A percentile compares a stretch with the other conserved stretches of the same genome.
Conservation (phyloP, 495 filamentous ascomycete species). For the Aspergillus taichungensis region DNA sequence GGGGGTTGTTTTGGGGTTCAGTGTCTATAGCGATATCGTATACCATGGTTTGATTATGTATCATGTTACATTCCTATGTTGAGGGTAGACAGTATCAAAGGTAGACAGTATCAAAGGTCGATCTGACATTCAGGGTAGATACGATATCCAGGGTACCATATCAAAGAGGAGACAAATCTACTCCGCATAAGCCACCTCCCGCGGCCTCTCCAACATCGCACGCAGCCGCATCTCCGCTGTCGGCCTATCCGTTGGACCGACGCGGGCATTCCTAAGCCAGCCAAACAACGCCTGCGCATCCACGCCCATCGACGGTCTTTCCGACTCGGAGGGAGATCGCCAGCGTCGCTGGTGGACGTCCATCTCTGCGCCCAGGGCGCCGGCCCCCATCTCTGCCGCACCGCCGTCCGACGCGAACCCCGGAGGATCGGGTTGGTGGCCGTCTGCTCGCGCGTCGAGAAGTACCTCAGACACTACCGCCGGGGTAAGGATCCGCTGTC, state of each 20-base stretch:
- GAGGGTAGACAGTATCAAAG: neutral
- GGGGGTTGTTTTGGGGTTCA: neutral
- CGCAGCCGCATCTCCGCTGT: slow-evolving; percentile 34
- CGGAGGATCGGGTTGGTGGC: neutral
- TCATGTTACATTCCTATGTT: too few relatives aligned
- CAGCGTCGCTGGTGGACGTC: neutral
- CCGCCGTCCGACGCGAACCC: neutral
- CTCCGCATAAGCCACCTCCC: neutral
- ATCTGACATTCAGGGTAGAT: too few relatives aligned
- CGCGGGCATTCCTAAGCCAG: slow-evolving; percentile 26
- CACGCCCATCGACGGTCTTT: slow-evolving; percentile 4
- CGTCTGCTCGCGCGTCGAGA: slow-evolving; percentile 29
- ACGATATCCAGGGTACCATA: neutral
- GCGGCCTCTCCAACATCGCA: slow-evolving; percentile 25
- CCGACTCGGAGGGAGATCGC: neutral
- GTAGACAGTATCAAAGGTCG: too few relatives aligned
- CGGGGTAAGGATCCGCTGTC: slow-evolving; percentile 21
- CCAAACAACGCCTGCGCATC: slow-evolving; percentile 27
- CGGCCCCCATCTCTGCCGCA: too few relatives aligned
- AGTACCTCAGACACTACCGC: slow-evolving; percentile 35
- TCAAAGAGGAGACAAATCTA: neutral
- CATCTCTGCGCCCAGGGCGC: too few relatives aligned
- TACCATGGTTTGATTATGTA: neutral
- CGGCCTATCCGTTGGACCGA: slow-evolving; percentile 15
- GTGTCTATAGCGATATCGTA: slow-evolving; percentile 1